Evolutionary conservation across 228 moss, liverwort and hornwort species (phyloP).

Genomic region (Sphagnum magellanicum): DNA sequence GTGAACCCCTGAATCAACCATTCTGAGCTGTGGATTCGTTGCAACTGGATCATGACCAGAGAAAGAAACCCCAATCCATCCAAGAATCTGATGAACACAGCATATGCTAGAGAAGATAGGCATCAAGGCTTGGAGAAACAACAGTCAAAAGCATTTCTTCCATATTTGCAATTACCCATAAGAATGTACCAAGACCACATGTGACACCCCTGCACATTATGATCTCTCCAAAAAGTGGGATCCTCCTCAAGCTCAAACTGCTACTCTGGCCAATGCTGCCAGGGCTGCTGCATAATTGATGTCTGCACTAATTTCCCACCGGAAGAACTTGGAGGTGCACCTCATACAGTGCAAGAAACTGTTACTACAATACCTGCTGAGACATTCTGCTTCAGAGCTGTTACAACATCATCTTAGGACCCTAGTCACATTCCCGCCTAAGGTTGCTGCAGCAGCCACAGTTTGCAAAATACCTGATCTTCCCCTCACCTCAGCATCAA

Average conservation of each 20-base stretch:
- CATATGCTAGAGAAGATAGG: too few species aligned
- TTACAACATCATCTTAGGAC: conserved; percentile 61
- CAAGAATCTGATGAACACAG: background rate
- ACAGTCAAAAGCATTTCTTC: too few species aligned
- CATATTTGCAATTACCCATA: too few species aligned
- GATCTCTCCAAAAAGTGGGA: conserved; percentile 72
- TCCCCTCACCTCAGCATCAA: conserved; percentile 25
- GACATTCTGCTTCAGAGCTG: conserved; percentile 26
- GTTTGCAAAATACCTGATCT: conserved; percentile 15
- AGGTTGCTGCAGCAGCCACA: conserved; percentile 35
- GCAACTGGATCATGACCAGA: conserved; percentile 83
- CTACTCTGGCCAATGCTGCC: conserved; percentile 19
- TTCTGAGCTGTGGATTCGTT: conserved; percentile 73
- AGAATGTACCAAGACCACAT: too few species aligned
- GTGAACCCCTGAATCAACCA: conserved; percentile 54
- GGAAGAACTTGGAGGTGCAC: conserved; percentile 8
- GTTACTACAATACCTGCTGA: conserved; percentile 26
- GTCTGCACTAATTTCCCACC: conserved; percentile 13
- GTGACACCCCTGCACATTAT: conserved; percentile 75
- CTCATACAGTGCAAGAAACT: conserved; percentile 24
- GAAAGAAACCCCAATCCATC: background rate
- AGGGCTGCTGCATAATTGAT: conserved; percentile 7
- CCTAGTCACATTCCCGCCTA: conserved; percentile 61
- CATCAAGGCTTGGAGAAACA: too few species aligned
- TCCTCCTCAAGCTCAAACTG: conserved; percentile 78